Percentiles rank a stretch among this genome's conserved stretches.
Conservation (phyloP, 108 stramenopile genomes). For the Nannochloropsis salina region DNA sequence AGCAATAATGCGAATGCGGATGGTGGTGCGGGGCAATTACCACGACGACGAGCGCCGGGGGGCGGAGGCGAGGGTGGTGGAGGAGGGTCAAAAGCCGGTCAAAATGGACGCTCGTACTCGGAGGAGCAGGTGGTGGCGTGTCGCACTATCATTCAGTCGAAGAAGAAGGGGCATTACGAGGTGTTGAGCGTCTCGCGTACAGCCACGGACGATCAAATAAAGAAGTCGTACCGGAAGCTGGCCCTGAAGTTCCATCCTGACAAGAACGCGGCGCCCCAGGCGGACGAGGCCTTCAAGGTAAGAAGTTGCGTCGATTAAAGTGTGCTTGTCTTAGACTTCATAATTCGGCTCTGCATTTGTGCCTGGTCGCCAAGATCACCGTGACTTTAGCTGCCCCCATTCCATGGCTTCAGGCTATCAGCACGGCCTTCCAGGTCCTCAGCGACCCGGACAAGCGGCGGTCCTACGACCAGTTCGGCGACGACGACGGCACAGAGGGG, state of each 20-base stretch:
- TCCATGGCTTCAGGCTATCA: conserved; percentile 28
- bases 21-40: not conserved
- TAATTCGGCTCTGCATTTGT: too few relatives aligned
- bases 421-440: conserved; percentile 37
- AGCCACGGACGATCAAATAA: conserved; percentile 71
- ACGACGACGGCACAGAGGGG: conserved; percentile 30
- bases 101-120: not conserved
- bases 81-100: not conserved
- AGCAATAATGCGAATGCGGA: not conserved
- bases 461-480: conserved; percentile 42
- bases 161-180: conserved; percentile 67
- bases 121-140: conserved; percentile 13
- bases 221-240: conserved; percentile 70
- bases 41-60: not conserved
- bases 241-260: conserved; percentile 82
- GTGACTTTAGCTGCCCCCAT: too few relatives aligned
- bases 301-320: conserved; percentile 49
- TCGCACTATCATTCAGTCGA: conserved; percentile 26
- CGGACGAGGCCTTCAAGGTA: conserved; percentile 89
- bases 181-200: conserved; percentile 65
- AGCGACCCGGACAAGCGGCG: conserved; percentile 45
- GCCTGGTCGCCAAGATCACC: too few relatives aligned
- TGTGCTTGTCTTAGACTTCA: too few relatives aligned
- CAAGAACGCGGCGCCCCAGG: conserved; percentile 74
- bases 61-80: not conserved